Conservation (phyloP, 306 rosid genomes). For the Malus fusca region DNA sequence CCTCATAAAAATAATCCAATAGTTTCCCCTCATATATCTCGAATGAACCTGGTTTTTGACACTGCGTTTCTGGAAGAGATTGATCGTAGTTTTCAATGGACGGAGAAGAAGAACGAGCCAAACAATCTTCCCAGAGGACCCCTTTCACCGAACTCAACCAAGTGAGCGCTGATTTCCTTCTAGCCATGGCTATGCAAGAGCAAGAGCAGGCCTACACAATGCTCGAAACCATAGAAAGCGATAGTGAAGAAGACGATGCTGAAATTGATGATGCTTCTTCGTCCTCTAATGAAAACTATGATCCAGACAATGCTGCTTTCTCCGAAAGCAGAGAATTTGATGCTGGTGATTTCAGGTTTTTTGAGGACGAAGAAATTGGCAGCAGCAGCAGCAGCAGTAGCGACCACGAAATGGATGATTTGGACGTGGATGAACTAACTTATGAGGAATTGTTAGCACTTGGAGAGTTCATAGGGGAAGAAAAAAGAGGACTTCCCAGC, state of each 20-base stretch:
- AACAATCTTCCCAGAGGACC: constrained; percentile 43
- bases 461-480: constrained; percentile 73
- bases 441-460: constrained; percentile 76
- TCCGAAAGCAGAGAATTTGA: constrained; percentile 26
- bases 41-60: background rate
- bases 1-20: constrained; percentile 5
- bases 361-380: constrained; percentile 24
- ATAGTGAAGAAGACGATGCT: constrained; percentile 20
- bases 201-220: constrained; percentile 37
- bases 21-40: constrained; percentile 27
- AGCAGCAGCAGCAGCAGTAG: constrained; percentile 15
- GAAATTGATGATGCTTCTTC: constrained; percentile 16
- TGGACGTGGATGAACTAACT: constrained; percentile 54
- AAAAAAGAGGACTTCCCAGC: constrained; percentile 51
- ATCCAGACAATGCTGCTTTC: constrained; percentile 16
- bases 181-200: constrained; percentile 56
- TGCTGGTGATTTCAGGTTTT: constrained; percentile 30
- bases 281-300: constrained; percentile 2
- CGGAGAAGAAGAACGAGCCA: constrained; percentile 34
- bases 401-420: constrained; percentile 33
- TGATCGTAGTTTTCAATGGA: constrained; percentile 33
- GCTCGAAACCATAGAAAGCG: constrained; percentile 51
- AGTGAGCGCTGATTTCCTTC: constrained; percentile 42
- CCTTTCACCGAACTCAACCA: constrained; percentile 49
- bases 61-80: background rate